Conservation (phyloP, 2,329 filamentous ascomycete genomes). For the Scedosporium dehoogii region DNA sequence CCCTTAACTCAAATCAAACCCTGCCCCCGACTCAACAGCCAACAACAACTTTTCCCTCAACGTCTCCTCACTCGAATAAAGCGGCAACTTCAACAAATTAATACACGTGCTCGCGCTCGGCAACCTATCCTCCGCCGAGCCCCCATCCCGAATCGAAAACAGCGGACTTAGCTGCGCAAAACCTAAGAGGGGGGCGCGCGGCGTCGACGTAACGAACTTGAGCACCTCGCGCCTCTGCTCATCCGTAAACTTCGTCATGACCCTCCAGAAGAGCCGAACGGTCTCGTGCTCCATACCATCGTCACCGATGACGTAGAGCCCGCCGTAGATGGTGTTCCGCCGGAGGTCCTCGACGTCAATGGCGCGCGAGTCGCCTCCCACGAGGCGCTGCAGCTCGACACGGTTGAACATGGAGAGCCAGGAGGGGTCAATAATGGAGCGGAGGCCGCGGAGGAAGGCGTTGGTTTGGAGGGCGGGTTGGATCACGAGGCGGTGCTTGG, state of each 20-base stretch:
- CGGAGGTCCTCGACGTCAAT: constrained; percentile 84
- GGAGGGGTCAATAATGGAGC: constrained; percentile 76
- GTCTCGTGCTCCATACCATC: constrained; percentile 80
- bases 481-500: constrained; percentile 71
- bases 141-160: constrained; percentile 81
- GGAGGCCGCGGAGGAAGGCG: constrained; percentile 78
- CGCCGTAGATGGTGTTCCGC: constrained; percentile 75
- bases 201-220: constrained; percentile 93
- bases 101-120: constrained; percentile 95
- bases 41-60: constrained; percentile 79
- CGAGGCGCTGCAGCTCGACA: constrained; percentile 81
- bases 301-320: constrained; percentile 81
- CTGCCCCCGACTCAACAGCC: constrained; percentile 79
- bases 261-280: constrained; percentile 81
- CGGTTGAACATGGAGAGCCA: constrained; percentile 99
- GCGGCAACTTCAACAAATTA: constrained; percentile 84
- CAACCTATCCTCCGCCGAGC: constrained; percentile 52
- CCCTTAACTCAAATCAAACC: constrained; percentile 68
- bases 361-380: constrained; percentile 75
- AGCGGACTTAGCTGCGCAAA: constrained; percentile 76
- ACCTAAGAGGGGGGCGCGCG: constrained; percentile 77
- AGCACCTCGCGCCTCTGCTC: constrained; percentile 73
- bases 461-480: constrained; percentile 76
- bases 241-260: constrained; percentile 68
- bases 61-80: constrained; percentile 56